Base-by-base conservation (phyloP, 176 grass and related monocot species). In the Echinochloa phyllopogon region DNA sequence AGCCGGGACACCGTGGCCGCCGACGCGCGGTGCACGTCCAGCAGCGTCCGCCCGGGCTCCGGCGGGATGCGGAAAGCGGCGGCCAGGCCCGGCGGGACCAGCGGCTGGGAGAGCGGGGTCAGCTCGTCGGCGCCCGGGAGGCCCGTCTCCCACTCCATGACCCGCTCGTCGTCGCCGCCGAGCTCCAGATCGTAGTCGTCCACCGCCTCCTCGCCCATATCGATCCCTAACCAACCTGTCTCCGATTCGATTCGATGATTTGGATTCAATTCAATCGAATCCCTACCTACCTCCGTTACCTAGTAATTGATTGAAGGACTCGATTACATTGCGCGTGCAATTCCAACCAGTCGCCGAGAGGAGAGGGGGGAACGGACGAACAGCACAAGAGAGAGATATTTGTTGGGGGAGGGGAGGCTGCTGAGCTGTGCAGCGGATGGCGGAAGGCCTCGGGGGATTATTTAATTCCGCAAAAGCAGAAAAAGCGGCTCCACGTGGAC, bases 11-110 rank as follows among this genome's bases (percentile, higher is more conserved):
- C 73, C 24, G 96, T 94, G 10, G 88, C 68, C 13, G 74, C 78
- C 41, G 93, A 95, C 1, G 96, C 93, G 16, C 89, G 86, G 85
- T 90, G 87, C 68, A 99, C 83, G 76, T 99, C 96, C 10, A 96
- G 65, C 2, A 71, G 70, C 8, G 93, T 92, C 0, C 88, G 91
- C 1, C 90, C 84, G 4, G 89, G 91, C 67, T 99, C 93, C 45
- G 93, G 91, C 76, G 83, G 82, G 87, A 99, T 96, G 75, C 92
- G 85, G 83, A 99, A 99, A 25, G 91, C 93, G 0, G 93, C 83
- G 0, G 96, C 96, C 6, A 98, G 83, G 0, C 85, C 83, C 8
- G 89, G 78, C 2, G 96, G 88, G 21, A 99, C 85, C 43, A 99
- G 89, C n/a, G 89, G 73, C 89, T 91, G 89, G 9, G 89, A 89